Percentiles rank a stretch among this genome's conserved stretches.
Conservation (phyloP, 345 rosid genomes). For the Ailanthus altissimus region DNA sequence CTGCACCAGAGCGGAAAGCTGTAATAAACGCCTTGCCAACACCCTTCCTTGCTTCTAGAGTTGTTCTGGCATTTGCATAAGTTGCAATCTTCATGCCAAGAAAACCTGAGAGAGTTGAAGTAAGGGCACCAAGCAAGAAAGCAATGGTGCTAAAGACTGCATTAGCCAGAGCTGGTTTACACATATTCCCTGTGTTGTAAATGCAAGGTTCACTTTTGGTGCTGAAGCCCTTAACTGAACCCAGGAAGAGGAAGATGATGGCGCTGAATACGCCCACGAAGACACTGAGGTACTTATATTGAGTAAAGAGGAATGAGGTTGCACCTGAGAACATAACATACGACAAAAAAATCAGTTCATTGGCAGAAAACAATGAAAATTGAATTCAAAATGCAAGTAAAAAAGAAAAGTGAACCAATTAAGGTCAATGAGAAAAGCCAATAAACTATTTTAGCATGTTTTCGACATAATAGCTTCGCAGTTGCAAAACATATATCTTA, state of each 20-base stretch:
- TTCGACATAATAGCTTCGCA: too few relatives aligned
- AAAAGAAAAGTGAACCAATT: too few relatives aligned
- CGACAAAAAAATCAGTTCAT: background rate
- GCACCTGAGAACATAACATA: slow-evolving; percentile 46
- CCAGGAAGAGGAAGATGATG: slow-evolving; percentile 64
- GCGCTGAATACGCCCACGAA: slow-evolving; percentile 49
- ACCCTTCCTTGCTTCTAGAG: slow-evolving; percentile 65
- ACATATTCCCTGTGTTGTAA: slow-evolving; percentile 49
- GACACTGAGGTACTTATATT: slow-evolving; percentile 58
- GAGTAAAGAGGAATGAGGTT: slow-evolving; percentile 59
- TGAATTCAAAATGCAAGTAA: too few relatives aligned
- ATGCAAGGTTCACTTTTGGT: slow-evolving; percentile 61
- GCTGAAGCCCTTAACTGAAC: slow-evolving; percentile 72
- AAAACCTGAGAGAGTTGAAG: slow-evolving; percentile 67
- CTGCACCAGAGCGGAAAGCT: slow-evolving; percentile 67
- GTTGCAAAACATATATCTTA: too few relatives aligned
- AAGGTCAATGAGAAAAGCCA: too few relatives aligned
- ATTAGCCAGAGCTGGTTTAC: slow-evolving; percentile 68
- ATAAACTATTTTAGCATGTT: too few relatives aligned
- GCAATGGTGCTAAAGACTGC: slow-evolving; percentile 63
- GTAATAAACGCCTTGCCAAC: slow-evolving; percentile 64
- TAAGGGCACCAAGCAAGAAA: slow-evolving; percentile 68
- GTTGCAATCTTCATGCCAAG: slow-evolving; percentile 79
- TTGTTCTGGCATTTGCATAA: slow-evolving; percentile 70
- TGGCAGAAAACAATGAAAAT: too few relatives aligned